Evolutionary conservation across 257 asterid species (phyloP), one percentile per base, ranked within the genome.

Genomic region (Solanum sejunctum): DNA sequence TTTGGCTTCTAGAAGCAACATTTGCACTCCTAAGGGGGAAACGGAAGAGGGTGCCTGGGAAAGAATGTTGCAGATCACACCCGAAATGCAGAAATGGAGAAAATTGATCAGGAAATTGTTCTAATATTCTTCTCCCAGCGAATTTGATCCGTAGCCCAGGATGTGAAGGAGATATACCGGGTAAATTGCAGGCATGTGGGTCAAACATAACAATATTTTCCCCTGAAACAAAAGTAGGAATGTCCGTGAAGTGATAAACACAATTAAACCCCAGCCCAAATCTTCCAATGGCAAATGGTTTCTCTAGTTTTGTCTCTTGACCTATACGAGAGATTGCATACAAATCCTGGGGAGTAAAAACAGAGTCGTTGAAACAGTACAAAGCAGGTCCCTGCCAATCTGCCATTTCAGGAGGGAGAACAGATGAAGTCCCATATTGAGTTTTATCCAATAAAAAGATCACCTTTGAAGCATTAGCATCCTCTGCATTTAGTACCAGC

Each of bases 311-410:
- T 86, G 95, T 94, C 85, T 96, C 99, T 93, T 96, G 99, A 90
- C 99, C 99, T 87, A 96, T 93, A 85, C 99, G 97, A 79, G 99
- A 96, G 85, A 96, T 93, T 72, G 99, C 97, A 89, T 96, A 96
- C 64, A 96, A 91, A 93, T 96, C 99, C 88, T 96, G 99, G 61
- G 99, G 90, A 88, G 93, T 96, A 86, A 96, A 96, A 88, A 96
- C 93, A 85, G 99, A 96, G 88, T 96, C 98, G 60, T 96, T 96
- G 88, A 93, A 94, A 91, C 99, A 96, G 89, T 96, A 96, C 90
- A 96, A 89, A 86, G 98, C 98, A 75, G 99, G 99, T 67, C 99
- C 99, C 88, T 96, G 99, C 99, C 99, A 96, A 85, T 96, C 98
- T 71, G 98, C 97, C 99, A 96, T 96, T 90, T 96, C 99, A 83